Base-by-base conservation (phyloP, 2,329 filamentous ascomycete species). In the Botryotinia globosa region DNA sequence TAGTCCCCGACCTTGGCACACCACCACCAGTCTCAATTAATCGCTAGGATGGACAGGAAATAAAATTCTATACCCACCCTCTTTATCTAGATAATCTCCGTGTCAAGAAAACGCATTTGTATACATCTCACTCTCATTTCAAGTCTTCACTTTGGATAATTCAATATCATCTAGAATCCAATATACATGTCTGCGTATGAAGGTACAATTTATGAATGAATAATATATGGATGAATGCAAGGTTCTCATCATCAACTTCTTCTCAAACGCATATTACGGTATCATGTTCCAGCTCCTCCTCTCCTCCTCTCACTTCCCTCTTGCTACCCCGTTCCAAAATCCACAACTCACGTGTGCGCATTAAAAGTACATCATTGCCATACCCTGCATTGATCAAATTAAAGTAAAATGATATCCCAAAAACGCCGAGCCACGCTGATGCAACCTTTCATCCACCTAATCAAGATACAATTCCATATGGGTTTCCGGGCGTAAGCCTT, bases 381-480 rank as follows among this genome's bases (percentile, higher is more conserved):
- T 61, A n/a, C 34, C 37, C n/a, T 16, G 14, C 51, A 66, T 37
- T 22, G 48, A 66, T 12, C 22, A 25, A 48, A 51, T 9, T 18
- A n/a, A 29, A n/a, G 0, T 51, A 9, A 37, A 37, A 14, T 66
- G 7, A 45, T 22, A n/a, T 54, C 51, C 51, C 51, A 29, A 66
- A 69, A 69, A 69, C 66, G 66, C 66, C 66, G 42, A n/a, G 34
- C 66, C 66, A 69, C 22, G 51, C 66, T 59, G 32, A 59, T 69
- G 25, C 48, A 59, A 37, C 39, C 32, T 42, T 44, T 59, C 34
- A 5, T 29, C 66, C 48, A 42, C 25, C 25, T 25, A 29, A 69
- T 67, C 22, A 69, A 58, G 59, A 69, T 34, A 59, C 66, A 32
- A 1, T 61, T 45, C 22, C 14, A 8, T n/a, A 34, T n/a, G 16